Conservation (phyloP, 2,329 filamentous ascomycete species). For the Dothistroma pini region DNA sequence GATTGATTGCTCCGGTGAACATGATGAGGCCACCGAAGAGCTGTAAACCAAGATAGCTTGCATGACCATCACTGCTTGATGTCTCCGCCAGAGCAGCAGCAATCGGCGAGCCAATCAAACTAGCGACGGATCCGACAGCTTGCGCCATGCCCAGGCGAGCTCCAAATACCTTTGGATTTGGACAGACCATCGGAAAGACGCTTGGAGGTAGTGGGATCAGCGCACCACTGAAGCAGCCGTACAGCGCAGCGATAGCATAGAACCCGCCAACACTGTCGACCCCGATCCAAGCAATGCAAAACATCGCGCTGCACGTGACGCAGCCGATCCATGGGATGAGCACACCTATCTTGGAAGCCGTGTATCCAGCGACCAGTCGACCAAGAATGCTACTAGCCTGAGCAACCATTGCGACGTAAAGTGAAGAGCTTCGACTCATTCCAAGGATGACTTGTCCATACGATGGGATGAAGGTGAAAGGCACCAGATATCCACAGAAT, state of each 20-base stretch:
- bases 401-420: slow-evolving; percentile 54
- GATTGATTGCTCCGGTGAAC: slow-evolving; percentile 25
- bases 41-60: slow-evolving; percentile 30
- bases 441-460: slow-evolving; percentile 36
- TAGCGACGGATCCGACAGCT: slow-evolving; percentile 42
- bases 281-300: slow-evolving; percentile 56
- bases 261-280: slow-evolving; percentile 41
- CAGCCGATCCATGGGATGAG: slow-evolving; percentile 54
- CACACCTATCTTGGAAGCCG: slow-evolving; percentile 50
- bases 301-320: slow-evolving; percentile 43
- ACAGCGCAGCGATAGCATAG: slow-evolving; percentile 43
- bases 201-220: slow-evolving; percentile 47
- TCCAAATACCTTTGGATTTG: slow-evolving; percentile 45
- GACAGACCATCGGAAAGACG: slow-evolving; percentile 43
- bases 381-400: slow-evolving; percentile 55
- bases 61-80: slow-evolving; percentile 14
- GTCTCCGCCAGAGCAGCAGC: slow-evolving; percentile 39
- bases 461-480: slow-evolving; percentile 43
- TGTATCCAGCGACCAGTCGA: slow-evolving; percentile 49
- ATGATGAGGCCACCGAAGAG: slow-evolving; percentile 31
- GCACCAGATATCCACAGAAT: slow-evolving; percentile 35
- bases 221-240: slow-evolving; percentile 44
- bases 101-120: slow-evolving; percentile 45
- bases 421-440: slow-evolving; percentile 48
- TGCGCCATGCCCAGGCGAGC: slow-evolving; percentile 49